Conservation (phyloP, 2,329 filamentous ascomycete genomes). For the Penicillium sp. region DNA sequence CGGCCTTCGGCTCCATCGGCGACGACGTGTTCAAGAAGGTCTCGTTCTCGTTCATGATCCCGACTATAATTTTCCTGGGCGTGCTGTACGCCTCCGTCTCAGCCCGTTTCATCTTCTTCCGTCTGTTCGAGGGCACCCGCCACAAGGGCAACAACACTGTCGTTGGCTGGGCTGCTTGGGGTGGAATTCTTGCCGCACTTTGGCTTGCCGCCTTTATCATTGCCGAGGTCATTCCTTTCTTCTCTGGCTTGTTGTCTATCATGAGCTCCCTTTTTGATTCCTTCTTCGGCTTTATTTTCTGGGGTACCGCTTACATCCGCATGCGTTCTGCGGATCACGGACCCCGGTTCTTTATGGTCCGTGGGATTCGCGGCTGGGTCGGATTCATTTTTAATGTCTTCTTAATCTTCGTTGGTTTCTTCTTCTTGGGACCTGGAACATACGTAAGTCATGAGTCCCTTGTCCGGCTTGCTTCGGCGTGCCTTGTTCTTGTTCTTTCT, state of each 20-base stretch:
- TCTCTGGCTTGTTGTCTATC: conserved; percentile 63
- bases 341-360: conserved; percentile 39
- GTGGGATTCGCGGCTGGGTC: conserved; percentile 44
- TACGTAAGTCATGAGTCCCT: conserved; percentile 52
- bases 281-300: conserved; percentile 83
- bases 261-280: conserved; percentile 79
- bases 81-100: conserved; percentile 89
- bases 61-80: conserved; percentile 87
- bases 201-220: conserved; percentile 94
- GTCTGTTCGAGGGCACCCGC: conserved; percentile 72
- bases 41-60: conserved; percentile 92
- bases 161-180: conserved; percentile 77
- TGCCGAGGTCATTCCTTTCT: conserved; percentile 90
- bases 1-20: conserved; percentile 80
- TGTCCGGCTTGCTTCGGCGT: neutral
- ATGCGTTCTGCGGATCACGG: conserved; percentile 44
- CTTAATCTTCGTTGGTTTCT: conserved; percentile 71
- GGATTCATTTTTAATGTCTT: conserved; percentile 61
- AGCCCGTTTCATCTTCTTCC: conserved; percentile 88
- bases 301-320: conserved; percentile 47
- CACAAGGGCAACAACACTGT: conserved; percentile 81
- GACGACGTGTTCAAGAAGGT: conserved; percentile 77
- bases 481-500: neutral
- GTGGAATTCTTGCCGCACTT: conserved; percentile 59
- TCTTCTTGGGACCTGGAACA: conserved; percentile 78